Evolutionary conservation across 2,329 filamentous ascomycete genomes (phyloP), one percentile per base, ranked within the genome.

Genomic region (Penicillium paneum): DNA sequence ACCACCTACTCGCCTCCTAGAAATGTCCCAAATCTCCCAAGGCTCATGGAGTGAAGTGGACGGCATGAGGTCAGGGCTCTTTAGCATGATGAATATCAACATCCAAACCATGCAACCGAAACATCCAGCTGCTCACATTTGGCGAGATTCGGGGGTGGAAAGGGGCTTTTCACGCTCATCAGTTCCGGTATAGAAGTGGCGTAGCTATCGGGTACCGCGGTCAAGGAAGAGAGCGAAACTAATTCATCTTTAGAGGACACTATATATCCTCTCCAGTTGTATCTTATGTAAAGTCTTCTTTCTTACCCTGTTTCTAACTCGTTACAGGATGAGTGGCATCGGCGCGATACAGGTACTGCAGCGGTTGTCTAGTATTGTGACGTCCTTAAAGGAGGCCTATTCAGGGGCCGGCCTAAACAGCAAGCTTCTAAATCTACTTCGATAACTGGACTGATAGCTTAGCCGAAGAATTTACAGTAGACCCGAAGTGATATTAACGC

Each of bases 1-100:
- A 46, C 42, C 54, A n/a, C 50, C 47, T 32, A 24, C 29, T 13
- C 26, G 12, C 6, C 35, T 57, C 8, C 12, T 49, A 17, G 24
- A 24, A 31, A 43, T 36, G 8, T n/a, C 46, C 12, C 13, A 28
- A 17, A 49, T 57, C 13, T 7, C 42, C 3, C 38, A 40, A 28
- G 55, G 52, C 38, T 52, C 55, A 48, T 57, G 55, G 52, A 52
- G 55, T 38, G 55, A 57, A 46, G 26, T 47, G 3, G 55, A 57
- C 17, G 52, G 52, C 19, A 57, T 57, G 55, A 57, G 55, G 24
- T 57, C 55, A 10, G 52, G 55, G 13, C 32, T 57, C n/a, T 32
- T 57, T 28, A 55, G 42, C 28, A 32, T 57, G 13, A 47, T 55
- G 42, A 40, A 38, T 3, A 35, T 48, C 10, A 41, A 47, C 5